A percentile compares a stretch with the other conserved stretches of the same genome.
phyloP scores from a whole-genome alignment of 2,329 filamentous ascomycete genomes.

The Cytospora piceae region DNA sequence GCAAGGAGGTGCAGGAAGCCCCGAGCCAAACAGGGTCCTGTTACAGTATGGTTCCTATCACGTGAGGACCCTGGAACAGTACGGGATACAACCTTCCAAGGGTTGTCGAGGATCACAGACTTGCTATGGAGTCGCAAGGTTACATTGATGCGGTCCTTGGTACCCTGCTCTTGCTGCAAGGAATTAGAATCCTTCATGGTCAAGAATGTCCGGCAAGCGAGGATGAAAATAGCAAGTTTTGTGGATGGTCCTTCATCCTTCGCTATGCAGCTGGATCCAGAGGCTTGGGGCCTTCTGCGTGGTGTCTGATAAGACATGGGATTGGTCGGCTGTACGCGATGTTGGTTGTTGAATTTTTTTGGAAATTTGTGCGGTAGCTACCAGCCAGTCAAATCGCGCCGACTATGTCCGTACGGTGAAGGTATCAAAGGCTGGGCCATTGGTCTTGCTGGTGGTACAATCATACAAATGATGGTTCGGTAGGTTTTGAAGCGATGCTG shows the following conservation, averaged over 20 bases:
- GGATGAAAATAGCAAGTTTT: constrained; percentile 28
- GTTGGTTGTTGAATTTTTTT: not conserved
- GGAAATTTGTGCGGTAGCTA: too few species aligned
- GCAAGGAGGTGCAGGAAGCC: not conserved
- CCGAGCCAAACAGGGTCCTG: not conserved
- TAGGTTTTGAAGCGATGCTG: not conserved
- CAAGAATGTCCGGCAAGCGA: constrained; percentile 3
- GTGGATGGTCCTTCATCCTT: not conserved
- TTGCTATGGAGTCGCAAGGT: not conserved
- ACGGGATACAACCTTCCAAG: not conserved
- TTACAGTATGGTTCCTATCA: not conserved
- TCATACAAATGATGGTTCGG: not conserved
- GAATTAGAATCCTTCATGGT: not conserved
- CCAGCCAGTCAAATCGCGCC: not conserved
- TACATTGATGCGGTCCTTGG: not conserved
- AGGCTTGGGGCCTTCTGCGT: not conserved
- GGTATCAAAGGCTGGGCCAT: not conserved
- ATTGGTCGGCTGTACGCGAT: constrained; percentile 1
- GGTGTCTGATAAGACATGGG: not conserved
- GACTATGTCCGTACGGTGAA: too few species aligned
- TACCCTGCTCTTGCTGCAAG: not conserved
- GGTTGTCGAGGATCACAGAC: not conserved
- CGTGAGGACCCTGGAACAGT: not conserved
- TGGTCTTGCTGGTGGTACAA: too few species aligned
- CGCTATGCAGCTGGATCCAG: not conserved